Evolutionary conservation across 1,284 basidiomycete genomes (phyloP), one percentile per base, ranked within the genome.

Genomic region (Rhodotorula sp.): DNA sequence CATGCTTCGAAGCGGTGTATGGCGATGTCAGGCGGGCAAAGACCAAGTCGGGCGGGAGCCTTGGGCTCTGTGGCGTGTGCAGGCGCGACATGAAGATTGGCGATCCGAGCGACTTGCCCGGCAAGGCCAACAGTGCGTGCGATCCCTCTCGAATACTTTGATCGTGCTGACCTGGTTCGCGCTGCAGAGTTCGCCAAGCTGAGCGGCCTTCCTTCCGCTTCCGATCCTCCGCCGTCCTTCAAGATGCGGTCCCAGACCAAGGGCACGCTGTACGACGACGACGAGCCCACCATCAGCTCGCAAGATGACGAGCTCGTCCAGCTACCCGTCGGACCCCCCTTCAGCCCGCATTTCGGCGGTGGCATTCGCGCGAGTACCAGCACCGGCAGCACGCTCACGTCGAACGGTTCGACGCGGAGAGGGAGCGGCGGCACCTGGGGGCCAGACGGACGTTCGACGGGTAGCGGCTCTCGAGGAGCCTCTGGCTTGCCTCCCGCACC

Each of bases 41-140:
- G 79, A 90, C 90, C 80, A 86, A 88, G 42, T 91, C 91, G 48
- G 55, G 66, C n/a, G 73, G 53, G 3, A 77, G 80, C 78, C 85
- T 97, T 42, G 96, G 96, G 46, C 92, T 99, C 25, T 99, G 96
- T 79, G 96, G 96, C 55, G 93, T 98, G 1, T 99, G 96, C 80
- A 87, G 96, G 75, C 87, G 92, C 54, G 93, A 93, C 14, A 98
- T 98, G 92, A 92, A 92, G 78, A 86, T 98, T 19, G 89, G 89
- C 27, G 92, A 95, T 72, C 79, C 79, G 13, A 79, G 78, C 3
- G 81, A 79, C 10, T 89, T 90, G 77, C 85, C 86, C 27, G 87
- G 87, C 70, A 92, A 91, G 60, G 21, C 45, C 49, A 94, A 93
- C 84, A 97, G 93, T 94, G 79, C 83, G 91, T 88, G 13, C n/a